Evolutionary conservation across 495 filamentous ascomycete genomes (phyloP).

Genomic region (Neurospora sp.): DNA sequence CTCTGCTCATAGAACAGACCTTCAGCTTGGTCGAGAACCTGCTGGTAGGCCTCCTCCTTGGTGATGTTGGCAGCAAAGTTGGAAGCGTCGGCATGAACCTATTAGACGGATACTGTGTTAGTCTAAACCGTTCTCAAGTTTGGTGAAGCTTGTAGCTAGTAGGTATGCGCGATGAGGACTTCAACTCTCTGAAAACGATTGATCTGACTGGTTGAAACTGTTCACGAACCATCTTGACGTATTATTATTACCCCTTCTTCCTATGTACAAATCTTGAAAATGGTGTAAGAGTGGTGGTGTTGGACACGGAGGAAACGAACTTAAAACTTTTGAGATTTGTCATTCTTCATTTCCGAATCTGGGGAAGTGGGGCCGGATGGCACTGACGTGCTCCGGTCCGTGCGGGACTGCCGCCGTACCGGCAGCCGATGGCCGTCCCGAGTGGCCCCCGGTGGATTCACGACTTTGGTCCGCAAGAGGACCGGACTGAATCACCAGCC

Average conservation of each 20-base stretch:
- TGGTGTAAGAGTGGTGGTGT: background rate
- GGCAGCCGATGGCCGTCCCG: background rate
- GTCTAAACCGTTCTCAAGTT: background rate
- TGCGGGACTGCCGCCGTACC: background rate
- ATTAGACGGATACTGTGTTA: background rate
- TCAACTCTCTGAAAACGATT: background rate
- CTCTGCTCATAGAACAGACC: constrained; percentile 67
- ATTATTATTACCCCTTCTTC: background rate
- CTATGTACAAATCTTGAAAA: background rate
- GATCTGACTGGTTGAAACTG: background rate
- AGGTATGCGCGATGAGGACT: background rate
- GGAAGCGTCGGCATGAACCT: constrained; percentile 86
- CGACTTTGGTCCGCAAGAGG: background rate
- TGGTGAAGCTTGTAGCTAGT: background rate
- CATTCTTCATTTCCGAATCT: background rate
- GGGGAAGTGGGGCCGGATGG: background rate
- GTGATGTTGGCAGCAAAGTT: constrained; percentile 55
- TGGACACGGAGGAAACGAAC: background rate
- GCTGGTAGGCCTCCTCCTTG: constrained; percentile 68
- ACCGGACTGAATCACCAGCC: background rate
- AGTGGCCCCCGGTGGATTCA: background rate
- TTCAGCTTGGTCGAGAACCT: constrained; percentile 60
- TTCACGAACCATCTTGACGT: background rate
- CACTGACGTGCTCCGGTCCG: background rate
- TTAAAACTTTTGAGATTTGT: background rate